A percentile compares a stretch with the other conserved stretches of the same genome.
Evolutionary conservation across 2,329 filamentous ascomycete species (phyloP).

Genomic region (Parascedosporium putredinis): DNA sequence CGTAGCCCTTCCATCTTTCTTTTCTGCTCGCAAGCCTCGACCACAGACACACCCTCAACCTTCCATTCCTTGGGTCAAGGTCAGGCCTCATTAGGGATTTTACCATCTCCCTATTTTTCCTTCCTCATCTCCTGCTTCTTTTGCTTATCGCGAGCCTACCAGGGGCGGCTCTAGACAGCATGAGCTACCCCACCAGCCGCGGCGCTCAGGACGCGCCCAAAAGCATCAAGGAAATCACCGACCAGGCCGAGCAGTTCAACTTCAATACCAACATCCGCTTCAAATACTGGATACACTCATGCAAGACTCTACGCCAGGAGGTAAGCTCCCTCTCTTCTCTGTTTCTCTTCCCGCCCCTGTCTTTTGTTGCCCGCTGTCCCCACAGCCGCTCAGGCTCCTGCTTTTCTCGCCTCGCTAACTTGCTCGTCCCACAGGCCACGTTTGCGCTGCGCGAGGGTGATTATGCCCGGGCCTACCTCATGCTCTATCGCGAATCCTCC

Average conservation of each 20-base stretch:
- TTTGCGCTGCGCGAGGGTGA: slow-evolving; percentile 83
- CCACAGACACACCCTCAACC: background rate
- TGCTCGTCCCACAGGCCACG: slow-evolving; percentile 48
- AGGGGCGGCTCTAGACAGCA: background rate
- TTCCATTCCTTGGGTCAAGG: too few relatives aligned
- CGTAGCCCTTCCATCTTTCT: background rate
- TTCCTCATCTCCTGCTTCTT: background rate
- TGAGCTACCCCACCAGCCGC: slow-evolving; percentile 1
- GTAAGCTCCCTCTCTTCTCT: slow-evolving; percentile 34
- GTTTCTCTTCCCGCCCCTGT: background rate
- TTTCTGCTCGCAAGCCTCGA: background rate
- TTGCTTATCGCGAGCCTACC: background rate
- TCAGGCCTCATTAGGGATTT: too few relatives aligned
- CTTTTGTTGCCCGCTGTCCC: slow-evolving; percentile 1
- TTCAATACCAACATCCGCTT: slow-evolving; percentile 71
- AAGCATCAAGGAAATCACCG: slow-evolving; percentile 66
- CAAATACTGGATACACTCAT: slow-evolving; percentile 72
- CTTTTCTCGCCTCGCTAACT: background rate
- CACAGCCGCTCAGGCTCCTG: background rate
- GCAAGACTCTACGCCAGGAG: slow-evolving; percentile 70
- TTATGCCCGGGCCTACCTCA: slow-evolving; percentile 76
- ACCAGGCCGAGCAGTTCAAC: slow-evolving; percentile 66
- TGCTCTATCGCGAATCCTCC: slow-evolving; percentile 80
- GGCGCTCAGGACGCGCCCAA: slow-evolving; percentile 14
- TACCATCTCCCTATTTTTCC: background rate